A percentile compares a stretch with the other conserved stretches of the same genome.
Evolutionary conservation across 305 asterid species (phyloP).

Genomic region (Solanum hybrid): DNA sequence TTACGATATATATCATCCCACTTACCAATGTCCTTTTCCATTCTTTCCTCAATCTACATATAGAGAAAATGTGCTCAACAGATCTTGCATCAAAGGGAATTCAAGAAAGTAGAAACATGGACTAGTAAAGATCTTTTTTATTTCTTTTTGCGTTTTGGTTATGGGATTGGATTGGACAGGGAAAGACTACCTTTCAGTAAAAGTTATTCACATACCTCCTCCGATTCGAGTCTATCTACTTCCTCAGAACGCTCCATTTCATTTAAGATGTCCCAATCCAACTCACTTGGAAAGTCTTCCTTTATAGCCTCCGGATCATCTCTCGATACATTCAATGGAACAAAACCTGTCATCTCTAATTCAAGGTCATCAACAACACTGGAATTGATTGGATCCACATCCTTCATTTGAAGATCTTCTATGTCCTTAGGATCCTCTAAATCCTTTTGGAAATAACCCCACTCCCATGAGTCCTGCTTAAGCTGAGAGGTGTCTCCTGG

Average conservation of each 20-base stretch:
- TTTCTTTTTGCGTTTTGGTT: background rate
- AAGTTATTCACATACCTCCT: conserved; percentile 54
- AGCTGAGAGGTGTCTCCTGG: conserved; percentile 57
- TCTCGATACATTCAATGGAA: conserved; percentile 29
- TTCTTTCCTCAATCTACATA: conserved; percentile 80
- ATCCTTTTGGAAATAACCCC: conserved; percentile 53
- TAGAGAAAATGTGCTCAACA: conserved; percentile 14
- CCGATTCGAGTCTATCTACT: conserved; percentile 65
- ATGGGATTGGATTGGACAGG: background rate
- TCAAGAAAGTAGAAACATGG: conserved; percentile 11
- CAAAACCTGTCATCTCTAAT: conserved; percentile 34
- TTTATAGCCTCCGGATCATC: conserved; percentile 31
- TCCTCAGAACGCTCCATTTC: conserved; percentile 85
- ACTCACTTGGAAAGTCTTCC: conserved; percentile 47
- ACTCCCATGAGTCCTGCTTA: conserved; percentile 60
- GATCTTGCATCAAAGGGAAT: background rate
- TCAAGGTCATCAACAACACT: conserved; percentile 68
- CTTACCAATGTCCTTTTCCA: conserved; percentile 65
- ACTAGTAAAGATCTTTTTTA: background rate
- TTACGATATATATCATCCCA: conserved; percentile 89
- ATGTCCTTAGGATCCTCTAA: conserved; percentile 31
- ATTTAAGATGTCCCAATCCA: conserved; percentile 73
- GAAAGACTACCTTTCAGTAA: background rate
- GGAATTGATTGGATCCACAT: conserved; percentile 33
- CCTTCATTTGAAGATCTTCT: conserved; percentile 22